Conservation (phyloP, 1,284 basidiomycete species). For the Gomphus bonarii region DNA sequence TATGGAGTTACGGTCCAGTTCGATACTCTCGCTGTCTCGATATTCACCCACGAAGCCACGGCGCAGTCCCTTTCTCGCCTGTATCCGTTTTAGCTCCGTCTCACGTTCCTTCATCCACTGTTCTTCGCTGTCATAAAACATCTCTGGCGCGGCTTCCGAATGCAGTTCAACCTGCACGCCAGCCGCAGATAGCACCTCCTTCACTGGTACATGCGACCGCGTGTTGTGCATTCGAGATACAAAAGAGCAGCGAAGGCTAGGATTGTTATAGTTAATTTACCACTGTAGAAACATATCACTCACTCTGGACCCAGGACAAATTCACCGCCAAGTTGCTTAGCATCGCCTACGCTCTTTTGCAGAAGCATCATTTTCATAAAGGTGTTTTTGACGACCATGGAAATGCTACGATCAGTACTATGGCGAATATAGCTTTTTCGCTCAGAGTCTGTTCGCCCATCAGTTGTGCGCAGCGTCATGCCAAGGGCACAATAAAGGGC, state of each 20-base stretch:
- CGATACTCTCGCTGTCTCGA: not conserved
- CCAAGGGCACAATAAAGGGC: constrained; percentile 65
- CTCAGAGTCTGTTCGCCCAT: constrained; percentile 36
- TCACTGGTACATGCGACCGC: constrained; percentile 59
- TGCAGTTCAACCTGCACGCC: constrained; percentile 26
- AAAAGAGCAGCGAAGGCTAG: constrained; percentile 46
- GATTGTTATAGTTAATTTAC: constrained; percentile 10
- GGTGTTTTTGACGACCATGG: constrained; percentile 59
- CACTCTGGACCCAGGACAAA: constrained; percentile 77
- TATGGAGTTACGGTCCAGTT: not conserved
- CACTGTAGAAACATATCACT: constrained; percentile 17
- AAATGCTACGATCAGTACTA: constrained; percentile 51
- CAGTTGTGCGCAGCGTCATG: constrained; percentile 49
- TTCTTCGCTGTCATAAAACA: not conserved
- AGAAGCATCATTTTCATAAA: constrained; percentile 65
- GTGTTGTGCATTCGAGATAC: constrained; percentile 68
- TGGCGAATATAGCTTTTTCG: constrained; percentile 56
- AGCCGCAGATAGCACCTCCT: constrained; percentile 52
- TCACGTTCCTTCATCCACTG: constrained; percentile 12
- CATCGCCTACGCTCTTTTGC: constrained; percentile 70
- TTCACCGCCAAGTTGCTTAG: constrained; percentile 77
- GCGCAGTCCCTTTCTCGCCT: constrained; percentile 2
- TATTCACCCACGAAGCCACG: not conserved
- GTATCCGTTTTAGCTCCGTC: constrained; percentile 11
- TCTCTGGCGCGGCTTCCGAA: not conserved